phyloP scores from a whole-genome alignment of 2,329 filamentous ascomycete species.

The Zymoseptoria crescenta region DNA sequence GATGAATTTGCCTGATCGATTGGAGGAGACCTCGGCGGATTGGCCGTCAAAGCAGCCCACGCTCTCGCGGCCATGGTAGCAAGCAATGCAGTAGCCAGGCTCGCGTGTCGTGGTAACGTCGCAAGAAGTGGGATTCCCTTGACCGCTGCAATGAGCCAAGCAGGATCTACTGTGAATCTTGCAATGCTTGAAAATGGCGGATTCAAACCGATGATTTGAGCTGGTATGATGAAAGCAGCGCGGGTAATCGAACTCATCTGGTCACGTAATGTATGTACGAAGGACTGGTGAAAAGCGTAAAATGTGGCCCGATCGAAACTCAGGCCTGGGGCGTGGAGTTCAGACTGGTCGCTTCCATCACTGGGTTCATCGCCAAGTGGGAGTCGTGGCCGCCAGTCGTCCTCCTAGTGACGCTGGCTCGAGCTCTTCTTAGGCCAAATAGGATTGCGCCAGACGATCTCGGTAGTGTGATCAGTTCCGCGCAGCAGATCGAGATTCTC shows the following conservation, averaged over 20 bases:
- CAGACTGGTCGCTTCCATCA: background rate
- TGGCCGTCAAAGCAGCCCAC: too few relatives aligned
- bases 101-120: background rate
- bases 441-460: constrained; percentile 9
- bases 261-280: background rate
- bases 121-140: background rate
- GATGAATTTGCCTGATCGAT: background rate
- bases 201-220: background rate
- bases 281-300: background rate
- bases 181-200: background rate
- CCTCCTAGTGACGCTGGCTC: background rate
- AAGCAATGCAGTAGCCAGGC: background rate
- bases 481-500: constrained; percentile 45
- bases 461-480: constrained; percentile 20
- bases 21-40: too few relatives aligned
- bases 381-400: background rate
- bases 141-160: too few relatives aligned
- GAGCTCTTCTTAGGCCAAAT: background rate
- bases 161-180: background rate
- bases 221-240: background rate
- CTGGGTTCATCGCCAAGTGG: background rate
- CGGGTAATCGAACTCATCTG: background rate
- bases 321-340: background rate
- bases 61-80: background rate
- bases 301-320: background rate